phyloP scores from a whole-genome alignment of 2,329 filamentous ascomycete genomes.

The Pseudogymnoascus sp. region DNA sequence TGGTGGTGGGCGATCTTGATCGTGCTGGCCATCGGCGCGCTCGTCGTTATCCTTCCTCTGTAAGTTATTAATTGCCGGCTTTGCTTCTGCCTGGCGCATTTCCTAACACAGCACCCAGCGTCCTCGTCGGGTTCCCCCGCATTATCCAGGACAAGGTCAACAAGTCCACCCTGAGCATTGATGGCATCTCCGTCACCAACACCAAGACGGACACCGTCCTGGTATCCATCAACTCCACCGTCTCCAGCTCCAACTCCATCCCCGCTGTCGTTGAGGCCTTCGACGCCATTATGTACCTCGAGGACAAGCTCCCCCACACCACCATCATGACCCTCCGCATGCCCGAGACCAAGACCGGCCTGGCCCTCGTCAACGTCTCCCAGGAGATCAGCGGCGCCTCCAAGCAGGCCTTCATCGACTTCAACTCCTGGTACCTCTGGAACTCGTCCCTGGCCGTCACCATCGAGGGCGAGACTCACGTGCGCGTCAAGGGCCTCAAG shows the following conservation, averaged over 20 bases:
- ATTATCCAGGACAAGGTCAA: conserved; percentile 49
- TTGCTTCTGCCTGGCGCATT: background rate
- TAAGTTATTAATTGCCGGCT: background rate
- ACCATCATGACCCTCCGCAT: conserved; percentile 25
- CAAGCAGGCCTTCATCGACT: conserved; percentile 34
- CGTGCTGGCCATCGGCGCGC: background rate
- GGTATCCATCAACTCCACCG: conserved; percentile 40
- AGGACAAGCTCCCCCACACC: conserved; percentile 13
- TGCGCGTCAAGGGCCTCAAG: conserved; percentile 45
- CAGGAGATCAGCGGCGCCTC: conserved; percentile 27
- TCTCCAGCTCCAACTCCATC: conserved; percentile 41
- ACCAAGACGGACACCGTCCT: conserved; percentile 42
- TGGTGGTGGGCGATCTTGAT: background rate
- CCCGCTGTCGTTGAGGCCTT: conserved; percentile 49
- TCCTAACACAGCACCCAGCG: conserved; percentile 28
- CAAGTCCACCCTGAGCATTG: conserved; percentile 42
- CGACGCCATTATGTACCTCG: conserved; percentile 42
- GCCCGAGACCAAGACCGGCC: conserved; percentile 28
- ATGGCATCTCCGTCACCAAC: conserved; percentile 41
- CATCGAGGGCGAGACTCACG: conserved; percentile 43
- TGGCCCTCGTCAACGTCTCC: conserved; percentile 35
- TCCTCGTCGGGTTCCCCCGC: conserved; percentile 52
- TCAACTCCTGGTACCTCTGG: conserved; percentile 40
- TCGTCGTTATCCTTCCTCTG: background rate
- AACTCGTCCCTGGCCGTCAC: conserved; percentile 42